These are phyloP conservation scores for Penicillium concentricum DNA, from an alignment of 2,329 filamentous ascomycete genomes.

Conservation along the genomic window DNA sequence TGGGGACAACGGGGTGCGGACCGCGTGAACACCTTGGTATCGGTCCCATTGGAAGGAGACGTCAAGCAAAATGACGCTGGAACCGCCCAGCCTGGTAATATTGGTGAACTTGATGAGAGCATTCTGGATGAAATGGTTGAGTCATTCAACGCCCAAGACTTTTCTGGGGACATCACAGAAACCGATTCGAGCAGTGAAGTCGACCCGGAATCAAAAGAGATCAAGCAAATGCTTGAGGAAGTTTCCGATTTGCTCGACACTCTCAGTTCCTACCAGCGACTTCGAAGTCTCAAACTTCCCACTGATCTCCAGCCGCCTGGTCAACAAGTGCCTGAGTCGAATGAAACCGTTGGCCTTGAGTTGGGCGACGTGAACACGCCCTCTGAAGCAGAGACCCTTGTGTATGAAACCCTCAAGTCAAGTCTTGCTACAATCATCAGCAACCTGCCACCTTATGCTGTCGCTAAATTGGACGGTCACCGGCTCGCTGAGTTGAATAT, in stretches of 20 bases:
- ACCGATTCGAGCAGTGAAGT: constrained; percentile 28
- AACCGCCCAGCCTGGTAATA: constrained; percentile 29
- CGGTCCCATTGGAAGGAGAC: constrained; percentile 24
- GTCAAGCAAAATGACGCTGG: constrained; percentile 13
- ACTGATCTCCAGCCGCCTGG: constrained; percentile 1
- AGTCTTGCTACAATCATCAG: constrained; percentile 73
- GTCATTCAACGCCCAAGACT: constrained; percentile 40
- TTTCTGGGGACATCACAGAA: constrained; percentile 24
- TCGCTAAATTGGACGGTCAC: constrained; percentile 82
- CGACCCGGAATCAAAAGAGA: constrained; percentile 43
- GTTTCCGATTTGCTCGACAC: constrained; percentile 62
- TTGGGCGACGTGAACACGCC: constrained; percentile 51
- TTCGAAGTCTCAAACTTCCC: constrained; percentile 51
- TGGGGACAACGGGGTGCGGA: constrained; percentile 45
- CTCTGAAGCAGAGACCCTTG: constrained; percentile 54
- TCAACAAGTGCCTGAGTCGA: constrained; percentile 34
- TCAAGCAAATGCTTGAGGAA: constrained; percentile 54
- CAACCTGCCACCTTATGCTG: constrained; percentile 76
- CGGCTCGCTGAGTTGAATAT: constrained; percentile 80
- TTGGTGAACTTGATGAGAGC: constrained; percentile 40
- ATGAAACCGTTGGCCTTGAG: constrained; percentile 23
- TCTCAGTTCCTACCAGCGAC: constrained; percentile 61
- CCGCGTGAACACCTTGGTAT: constrained; percentile 39
- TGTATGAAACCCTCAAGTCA: constrained; percentile 72
- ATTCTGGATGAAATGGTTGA: constrained; percentile 45